phyloP scores from a whole-genome alignment of 2,329 filamentous ascomycete genomes.

The Parascedosporium putredinis region DNA sequence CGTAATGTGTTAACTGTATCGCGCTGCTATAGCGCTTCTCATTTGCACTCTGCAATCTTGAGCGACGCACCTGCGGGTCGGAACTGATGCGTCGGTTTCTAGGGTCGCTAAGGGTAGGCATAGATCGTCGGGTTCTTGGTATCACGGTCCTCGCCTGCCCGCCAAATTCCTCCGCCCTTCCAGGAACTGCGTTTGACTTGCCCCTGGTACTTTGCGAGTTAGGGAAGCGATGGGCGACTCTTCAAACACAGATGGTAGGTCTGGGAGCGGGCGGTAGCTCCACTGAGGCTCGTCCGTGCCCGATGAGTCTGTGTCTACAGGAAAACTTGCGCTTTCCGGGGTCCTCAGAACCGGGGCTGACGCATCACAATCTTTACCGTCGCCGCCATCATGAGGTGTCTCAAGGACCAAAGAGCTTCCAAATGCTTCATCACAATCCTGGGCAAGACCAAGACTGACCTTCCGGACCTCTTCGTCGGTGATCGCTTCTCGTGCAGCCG shows the following conservation, averaged over 20 bases:
- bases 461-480: conserved; percentile 69
- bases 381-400: conserved; percentile 2
- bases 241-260: conserved; percentile 28
- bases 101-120: conserved; percentile 21
- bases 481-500: conserved; percentile 15
- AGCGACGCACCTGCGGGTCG: conserved; percentile 32
- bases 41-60: neutral
- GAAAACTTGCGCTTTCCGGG: too few species aligned
- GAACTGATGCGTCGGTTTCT: conserved; percentile 39
- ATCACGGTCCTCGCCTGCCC: conserved; percentile 10
- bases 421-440: conserved; percentile 88
- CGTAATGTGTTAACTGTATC: neutral
- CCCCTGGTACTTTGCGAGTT: too few species aligned
- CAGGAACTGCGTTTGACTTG: neutral
- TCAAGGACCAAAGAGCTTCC: conserved; percentile 48
- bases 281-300: conserved; percentile 19
- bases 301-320: too few species aligned
- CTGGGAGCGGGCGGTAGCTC: conserved; percentile 41
- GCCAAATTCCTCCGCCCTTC: neutral
- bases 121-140: conserved; percentile 16
- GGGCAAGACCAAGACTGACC: conserved; percentile 74
- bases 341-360: neutral
- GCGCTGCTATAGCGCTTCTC: neutral
- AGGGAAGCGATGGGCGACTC: neutral
- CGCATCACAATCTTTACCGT: conserved; percentile 9